Conservation (phyloP, 2,329 filamentous ascomycete genomes). For the Fusarium temperatum region DNA sequence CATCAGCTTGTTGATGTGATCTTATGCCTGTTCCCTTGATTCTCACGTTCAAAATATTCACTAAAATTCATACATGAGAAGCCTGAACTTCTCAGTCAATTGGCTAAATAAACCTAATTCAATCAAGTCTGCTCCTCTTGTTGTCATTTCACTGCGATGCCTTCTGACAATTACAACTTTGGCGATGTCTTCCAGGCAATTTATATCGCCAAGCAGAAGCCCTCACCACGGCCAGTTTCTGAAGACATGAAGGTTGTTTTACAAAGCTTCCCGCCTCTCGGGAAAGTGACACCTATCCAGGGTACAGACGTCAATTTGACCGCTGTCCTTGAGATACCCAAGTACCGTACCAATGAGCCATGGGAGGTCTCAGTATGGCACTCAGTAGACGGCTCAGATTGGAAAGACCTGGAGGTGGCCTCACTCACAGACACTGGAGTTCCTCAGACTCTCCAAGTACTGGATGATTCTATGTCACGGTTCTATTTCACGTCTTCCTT, state of each 20-base stretch:
- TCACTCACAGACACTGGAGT: constrained; percentile 34
- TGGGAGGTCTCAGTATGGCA: constrained; percentile 85
- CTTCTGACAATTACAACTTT: constrained; percentile 46
- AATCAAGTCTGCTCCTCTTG: constrained; percentile 7
- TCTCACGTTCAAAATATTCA: background rate
- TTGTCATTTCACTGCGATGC: constrained; percentile 35
- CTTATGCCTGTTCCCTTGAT: background rate
- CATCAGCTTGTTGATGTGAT: constrained; percentile 1
- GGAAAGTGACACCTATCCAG: constrained; percentile 73
- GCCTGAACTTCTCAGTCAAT: background rate
- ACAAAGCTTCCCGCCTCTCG: constrained; percentile 74
- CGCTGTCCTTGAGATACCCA: constrained; percentile 74
- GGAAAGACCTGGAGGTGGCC: constrained; percentile 61
- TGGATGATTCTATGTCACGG: constrained; percentile 38
- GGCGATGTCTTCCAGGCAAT: constrained; percentile 50
- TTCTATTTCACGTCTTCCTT: constrained; percentile 66
- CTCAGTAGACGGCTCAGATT: constrained; percentile 62
- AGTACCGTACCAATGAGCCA: constrained; percentile 59
- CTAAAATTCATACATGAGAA: background rate
- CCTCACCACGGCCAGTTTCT: constrained; percentile 37
- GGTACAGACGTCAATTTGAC: constrained; percentile 65
- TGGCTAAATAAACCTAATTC: constrained; percentile 18
- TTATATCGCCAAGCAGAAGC: constrained; percentile 51
- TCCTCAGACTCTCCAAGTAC: constrained; percentile 62
- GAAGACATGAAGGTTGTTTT: constrained; percentile 51